Conservation (phyloP, 768 basidiomycete genomes). For the Amanita phalloides region DNA sequence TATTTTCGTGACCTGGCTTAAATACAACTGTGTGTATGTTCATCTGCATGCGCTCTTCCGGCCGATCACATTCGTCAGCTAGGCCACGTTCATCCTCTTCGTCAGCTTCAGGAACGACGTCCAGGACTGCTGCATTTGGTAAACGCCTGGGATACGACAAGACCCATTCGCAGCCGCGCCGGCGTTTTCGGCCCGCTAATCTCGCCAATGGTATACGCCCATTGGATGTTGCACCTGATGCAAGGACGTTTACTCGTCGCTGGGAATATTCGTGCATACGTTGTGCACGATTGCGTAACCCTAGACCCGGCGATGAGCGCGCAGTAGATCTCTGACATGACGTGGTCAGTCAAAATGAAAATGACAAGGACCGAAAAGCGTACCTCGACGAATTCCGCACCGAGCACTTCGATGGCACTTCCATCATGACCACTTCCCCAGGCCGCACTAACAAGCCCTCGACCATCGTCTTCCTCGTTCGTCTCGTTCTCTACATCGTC, state of each 20-base stretch:
- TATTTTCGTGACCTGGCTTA: constrained; percentile 27
- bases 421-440: constrained; percentile 81
- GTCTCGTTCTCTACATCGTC: constrained; percentile 12
- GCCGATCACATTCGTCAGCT: neutral
- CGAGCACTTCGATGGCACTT: constrained; percentile 61
- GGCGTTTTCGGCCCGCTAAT: constrained; percentile 31
- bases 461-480: constrained; percentile 43
- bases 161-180: constrained; percentile 25
- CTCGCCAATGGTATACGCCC: constrained; percentile 16
- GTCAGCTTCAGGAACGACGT: constrained; percentile 26
- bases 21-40: constrained; percentile 37
- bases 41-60: constrained; percentile 30
- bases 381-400: constrained; percentile 56
- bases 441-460: constrained; percentile 51
- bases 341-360: neutral
- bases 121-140: constrained; percentile 30
- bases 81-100: constrained; percentile 13
- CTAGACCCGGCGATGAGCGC: constrained; percentile 37
- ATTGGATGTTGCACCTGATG: constrained; percentile 16
- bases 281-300: constrained; percentile 53
- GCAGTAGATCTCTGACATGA: constrained; percentile 37
- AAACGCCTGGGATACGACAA: constrained; percentile 18
- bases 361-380: constrained; percentile 12
- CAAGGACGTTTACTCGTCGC: constrained; percentile 41
- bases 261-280: constrained; percentile 57